phyloP scores from a whole-genome alignment of 306 rosid species.

The Fragaria iinumae region DNA sequence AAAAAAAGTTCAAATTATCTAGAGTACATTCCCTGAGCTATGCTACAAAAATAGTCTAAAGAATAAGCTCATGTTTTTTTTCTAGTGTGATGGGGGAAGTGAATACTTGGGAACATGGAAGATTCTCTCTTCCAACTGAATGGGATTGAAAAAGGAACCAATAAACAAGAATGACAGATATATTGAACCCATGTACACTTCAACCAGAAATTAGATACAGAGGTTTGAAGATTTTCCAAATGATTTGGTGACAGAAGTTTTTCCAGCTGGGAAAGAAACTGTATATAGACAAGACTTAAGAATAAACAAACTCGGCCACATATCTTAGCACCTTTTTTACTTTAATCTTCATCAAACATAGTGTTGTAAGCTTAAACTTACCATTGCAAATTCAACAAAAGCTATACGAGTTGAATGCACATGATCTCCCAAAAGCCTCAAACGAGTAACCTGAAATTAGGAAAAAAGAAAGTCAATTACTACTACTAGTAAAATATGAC shows the following conservation, averaged over 20 bases:
- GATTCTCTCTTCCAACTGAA: not conserved
- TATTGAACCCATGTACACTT: not conserved
- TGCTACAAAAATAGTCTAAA: not conserved
- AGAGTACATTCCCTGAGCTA: not conserved
- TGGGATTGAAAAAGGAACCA: not conserved
- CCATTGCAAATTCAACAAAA: conserved; percentile 89
- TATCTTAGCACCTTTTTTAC: not conserved
- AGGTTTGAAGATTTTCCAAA: not conserved
- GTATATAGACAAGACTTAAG: not conserved
- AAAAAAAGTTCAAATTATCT: not conserved
- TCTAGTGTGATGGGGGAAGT: not conserved
- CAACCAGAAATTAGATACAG: not conserved
- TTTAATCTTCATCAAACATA: not conserved
- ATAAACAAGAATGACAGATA: not conserved
- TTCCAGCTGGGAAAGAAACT: not conserved
- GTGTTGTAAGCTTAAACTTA: conserved; percentile 17
- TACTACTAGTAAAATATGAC: not conserved
- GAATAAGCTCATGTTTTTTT: not conserved
- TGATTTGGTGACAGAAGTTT: not conserved
- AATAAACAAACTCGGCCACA: not conserved
- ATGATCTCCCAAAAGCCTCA: conserved; percentile 98
- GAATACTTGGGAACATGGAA: not conserved
- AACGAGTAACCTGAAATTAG: conserved; percentile 66
- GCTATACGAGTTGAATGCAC: conserved; percentile 98
- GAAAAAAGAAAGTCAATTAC: conserved; percentile 3